phyloP scores from a whole-genome alignment of 805 yeast genomes.

The Kuraishia hungarica region DNA sequence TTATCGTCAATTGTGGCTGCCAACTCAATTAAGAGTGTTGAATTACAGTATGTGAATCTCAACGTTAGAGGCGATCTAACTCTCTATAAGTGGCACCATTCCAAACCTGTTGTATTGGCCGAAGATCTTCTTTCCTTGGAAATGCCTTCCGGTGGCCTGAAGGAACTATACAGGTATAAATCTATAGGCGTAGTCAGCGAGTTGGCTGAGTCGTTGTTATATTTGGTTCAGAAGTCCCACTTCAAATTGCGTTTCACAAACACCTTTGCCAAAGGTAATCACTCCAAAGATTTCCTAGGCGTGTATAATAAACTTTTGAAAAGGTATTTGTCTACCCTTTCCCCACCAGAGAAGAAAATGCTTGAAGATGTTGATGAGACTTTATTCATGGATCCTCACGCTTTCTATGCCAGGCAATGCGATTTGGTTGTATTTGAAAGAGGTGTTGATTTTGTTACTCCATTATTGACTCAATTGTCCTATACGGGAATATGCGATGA shows the following conservation, averaged over 20 bases:
- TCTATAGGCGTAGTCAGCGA: constrained; percentile 37
- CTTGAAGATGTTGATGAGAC: constrained; percentile 25
- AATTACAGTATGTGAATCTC: constrained; percentile 12
- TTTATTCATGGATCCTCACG: constrained; percentile 22
- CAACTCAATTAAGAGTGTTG: constrained; percentile 1
- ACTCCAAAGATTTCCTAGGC: constrained; percentile 39
- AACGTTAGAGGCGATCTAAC: constrained; percentile 18
- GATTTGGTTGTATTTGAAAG: constrained; percentile 79
- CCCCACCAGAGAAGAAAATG: constrained; percentile 25
- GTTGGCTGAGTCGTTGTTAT: constrained; percentile 41
- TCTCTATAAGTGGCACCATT: constrained; percentile 14
- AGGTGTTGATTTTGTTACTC: constrained; percentile 62
- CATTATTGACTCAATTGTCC: constrained; percentile 67
- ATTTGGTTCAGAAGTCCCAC: constrained; percentile 31
- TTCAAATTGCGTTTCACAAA: constrained; percentile 42
- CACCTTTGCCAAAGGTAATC: constrained; percentile 50
- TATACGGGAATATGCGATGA: constrained; percentile 82
- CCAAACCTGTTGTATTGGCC: constrained; percentile 9
- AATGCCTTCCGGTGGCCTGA: constrained; percentile 19
- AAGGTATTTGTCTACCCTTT: constrained; percentile 20
- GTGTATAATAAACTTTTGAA: constrained; percentile 24
- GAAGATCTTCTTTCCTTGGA: constrained; percentile 7
- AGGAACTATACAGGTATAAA: constrained; percentile 33
- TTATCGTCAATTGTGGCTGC: constrained; percentile 9
- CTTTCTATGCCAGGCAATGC: constrained; percentile 34